These are phyloP conservation scores for Pseudocercospora cruenta DNA, from an alignment of 2,329 filamentous ascomycete genomes.

Conservation along the genomic window DNA sequence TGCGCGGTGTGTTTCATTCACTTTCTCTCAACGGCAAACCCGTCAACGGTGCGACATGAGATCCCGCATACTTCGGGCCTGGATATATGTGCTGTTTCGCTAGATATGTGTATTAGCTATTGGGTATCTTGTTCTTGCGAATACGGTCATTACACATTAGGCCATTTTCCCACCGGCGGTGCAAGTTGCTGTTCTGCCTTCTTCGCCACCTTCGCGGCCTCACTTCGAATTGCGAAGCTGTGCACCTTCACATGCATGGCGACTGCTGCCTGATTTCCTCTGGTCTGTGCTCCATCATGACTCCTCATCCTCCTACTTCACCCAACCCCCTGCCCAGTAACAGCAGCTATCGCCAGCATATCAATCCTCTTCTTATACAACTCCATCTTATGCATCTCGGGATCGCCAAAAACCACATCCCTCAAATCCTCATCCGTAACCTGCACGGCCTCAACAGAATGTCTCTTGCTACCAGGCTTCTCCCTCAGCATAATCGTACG, in stretches of 20 bases:
- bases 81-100: not conserved
- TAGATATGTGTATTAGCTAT: not conserved
- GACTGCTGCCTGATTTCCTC: not conserved
- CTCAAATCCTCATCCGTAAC: slow-evolving; percentile 70
- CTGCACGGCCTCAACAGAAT: slow-evolving; percentile 68
- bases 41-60: not conserved
- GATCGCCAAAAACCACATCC: slow-evolving; percentile 78
- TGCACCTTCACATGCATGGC: not conserved
- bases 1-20: not conserved
- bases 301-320: slow-evolving; percentile 3
- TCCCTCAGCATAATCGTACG: slow-evolving; percentile 67
- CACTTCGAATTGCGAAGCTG: not conserved
- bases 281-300: not conserved
- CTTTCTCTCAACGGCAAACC: not conserved
- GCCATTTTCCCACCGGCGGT: not conserved
- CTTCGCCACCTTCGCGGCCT: not conserved
- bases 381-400: slow-evolving; percentile 77
- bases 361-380: slow-evolving; percentile 75
- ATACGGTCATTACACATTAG: not conserved
- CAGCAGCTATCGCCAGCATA: slow-evolving; percentile 68
- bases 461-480: slow-evolving; percentile 45
- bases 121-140: not conserved
- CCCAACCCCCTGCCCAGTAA: slow-evolving; percentile 50
- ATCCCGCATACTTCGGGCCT: not conserved
- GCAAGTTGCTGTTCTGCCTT: not conserved